Conservation (phyloP, 163 green algal genomes). For the Volvox carteri region DNA sequence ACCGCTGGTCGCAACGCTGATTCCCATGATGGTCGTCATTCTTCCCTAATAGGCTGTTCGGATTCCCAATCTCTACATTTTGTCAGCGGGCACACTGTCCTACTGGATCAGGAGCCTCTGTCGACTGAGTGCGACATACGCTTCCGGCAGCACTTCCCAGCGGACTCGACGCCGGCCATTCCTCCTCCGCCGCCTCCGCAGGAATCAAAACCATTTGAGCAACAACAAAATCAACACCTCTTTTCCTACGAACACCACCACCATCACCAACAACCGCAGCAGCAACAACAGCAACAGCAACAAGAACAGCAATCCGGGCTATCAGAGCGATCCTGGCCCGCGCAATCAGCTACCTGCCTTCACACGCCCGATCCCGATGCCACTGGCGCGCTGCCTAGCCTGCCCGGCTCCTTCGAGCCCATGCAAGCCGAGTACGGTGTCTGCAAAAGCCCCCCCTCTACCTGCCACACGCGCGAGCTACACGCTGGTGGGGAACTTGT, state of each 20-base stretch:
- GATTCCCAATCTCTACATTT: background rate
- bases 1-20: background rate
- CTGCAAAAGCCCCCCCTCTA: background rate
- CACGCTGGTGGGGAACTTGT: slow-evolving; percentile 1
- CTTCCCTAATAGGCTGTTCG: background rate
- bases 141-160: background rate
- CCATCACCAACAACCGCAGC: background rate
- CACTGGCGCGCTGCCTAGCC: background rate
- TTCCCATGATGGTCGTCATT: background rate
- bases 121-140: background rate
- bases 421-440: background rate
- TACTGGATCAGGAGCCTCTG: background rate
- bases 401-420: slow-evolving; percentile 5
- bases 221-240: background rate
- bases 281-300: background rate
- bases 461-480: background rate
- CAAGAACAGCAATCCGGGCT: background rate
- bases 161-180: background rate
- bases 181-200: background rate
- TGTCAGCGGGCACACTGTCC: background rate
- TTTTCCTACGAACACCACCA: background rate
- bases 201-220: background rate
- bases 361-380: background rate
- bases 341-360: background rate
- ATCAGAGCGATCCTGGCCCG: background rate